Percentiles rank a stretch among this genome's conserved stretches.
Evolutionary conservation across 495 filamentous ascomycete genomes (phyloP).

Genomic region (Neurospora tetraspora): DNA sequence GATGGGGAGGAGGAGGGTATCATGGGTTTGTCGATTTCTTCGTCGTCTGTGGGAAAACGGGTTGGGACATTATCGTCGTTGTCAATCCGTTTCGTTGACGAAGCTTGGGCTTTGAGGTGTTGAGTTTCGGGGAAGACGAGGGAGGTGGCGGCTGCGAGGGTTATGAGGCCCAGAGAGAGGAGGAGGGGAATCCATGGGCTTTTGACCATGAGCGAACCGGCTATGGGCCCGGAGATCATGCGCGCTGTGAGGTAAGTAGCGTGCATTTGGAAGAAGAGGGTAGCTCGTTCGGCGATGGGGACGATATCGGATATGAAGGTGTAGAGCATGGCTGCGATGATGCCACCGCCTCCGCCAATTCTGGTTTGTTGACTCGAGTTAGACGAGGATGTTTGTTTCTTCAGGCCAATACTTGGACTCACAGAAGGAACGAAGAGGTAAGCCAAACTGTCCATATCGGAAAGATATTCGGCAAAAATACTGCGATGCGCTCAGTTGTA

Average conservation of each 20-base stretch:
- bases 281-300: conserved; percentile 12
- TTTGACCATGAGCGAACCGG: conserved; percentile 13
- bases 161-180: conserved; percentile 6
- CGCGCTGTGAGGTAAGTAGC: conserved; percentile 16
- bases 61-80: not conserved
- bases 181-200: conserved; percentile 16
- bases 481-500: conserved; percentile 4
- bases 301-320: conserved; percentile 25
- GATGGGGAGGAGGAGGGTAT: not conserved
- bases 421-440: conserved; percentile 12
- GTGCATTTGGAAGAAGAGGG: conserved; percentile 20
- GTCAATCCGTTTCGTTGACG: not conserved
- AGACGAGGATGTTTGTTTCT: not conserved
- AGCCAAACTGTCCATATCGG: conserved; percentile 22
- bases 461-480: conserved; percentile 17
- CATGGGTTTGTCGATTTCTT: not conserved
- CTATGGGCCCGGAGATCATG: conserved; percentile 17
- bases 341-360: conserved; percentile 19
- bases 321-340: conserved; percentile 23
- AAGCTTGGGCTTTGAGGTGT: conserved; percentile 10
- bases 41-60: not conserved
- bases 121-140: conserved; percentile 21
- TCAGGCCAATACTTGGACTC: conserved; percentile 1
- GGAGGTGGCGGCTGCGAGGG: conserved; percentile 1
- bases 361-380: conserved; percentile 1